Conservation (phyloP, 805 yeast species). For the Saccharomycopsis schoenii region DNA sequence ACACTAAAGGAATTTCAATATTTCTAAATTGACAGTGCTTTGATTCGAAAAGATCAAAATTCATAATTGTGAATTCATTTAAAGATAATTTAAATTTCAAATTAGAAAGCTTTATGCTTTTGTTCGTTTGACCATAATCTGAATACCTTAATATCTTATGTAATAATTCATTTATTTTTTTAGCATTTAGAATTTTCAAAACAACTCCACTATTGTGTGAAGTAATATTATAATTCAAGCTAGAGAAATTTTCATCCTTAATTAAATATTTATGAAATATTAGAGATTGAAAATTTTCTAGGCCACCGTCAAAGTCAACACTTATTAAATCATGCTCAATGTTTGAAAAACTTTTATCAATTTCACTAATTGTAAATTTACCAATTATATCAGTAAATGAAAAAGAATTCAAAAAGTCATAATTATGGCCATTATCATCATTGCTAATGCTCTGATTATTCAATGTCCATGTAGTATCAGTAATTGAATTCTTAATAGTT, state of each 20-base stretch:
- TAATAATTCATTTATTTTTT: not conserved
- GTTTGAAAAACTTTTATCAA: not conserved
- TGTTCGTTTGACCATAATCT: not conserved
- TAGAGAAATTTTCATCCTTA: not conserved
- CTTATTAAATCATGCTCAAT: not conserved
- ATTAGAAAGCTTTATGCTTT: not conserved
- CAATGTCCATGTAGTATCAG: not conserved
- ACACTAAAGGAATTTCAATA: conserved; percentile 1
- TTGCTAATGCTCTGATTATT: not conserved
- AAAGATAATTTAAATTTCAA: not conserved
- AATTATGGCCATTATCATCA: not conserved
- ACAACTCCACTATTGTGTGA: not conserved
- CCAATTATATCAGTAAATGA: not conserved
- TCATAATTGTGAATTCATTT: not conserved
- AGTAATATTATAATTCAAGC: not conserved
- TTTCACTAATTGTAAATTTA: not conserved
- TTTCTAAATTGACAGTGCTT: not conserved
- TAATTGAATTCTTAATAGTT: not conserved
- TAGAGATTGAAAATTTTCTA: not conserved
- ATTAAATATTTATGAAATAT: not conserved
- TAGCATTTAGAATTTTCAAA: not conserved
- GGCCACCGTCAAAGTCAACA: not conserved
- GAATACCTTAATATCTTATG: not conserved
- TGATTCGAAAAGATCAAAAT: not conserved
- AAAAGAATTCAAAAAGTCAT: not conserved